Percentiles rank a stretch among this genome's conserved stretches.
These are phyloP conservation scores for Phanerochaete carnosa DNA, from an alignment of 768 basidiomycete species.

Conservation along the genomic window DNA sequence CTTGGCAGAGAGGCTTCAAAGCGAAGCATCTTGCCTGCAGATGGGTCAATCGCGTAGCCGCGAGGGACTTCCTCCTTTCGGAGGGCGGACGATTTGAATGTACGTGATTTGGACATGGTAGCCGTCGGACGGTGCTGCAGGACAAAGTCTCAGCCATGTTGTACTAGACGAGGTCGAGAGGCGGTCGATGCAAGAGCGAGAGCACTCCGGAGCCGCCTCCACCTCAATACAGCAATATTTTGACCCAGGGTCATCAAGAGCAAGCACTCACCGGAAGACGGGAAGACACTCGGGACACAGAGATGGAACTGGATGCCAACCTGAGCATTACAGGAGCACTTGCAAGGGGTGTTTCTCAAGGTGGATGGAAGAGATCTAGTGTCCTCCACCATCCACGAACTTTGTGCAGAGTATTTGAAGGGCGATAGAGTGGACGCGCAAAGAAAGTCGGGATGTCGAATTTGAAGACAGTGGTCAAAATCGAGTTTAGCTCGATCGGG, in stretches of 20 bases:
- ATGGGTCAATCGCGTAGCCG: constrained; percentile 51
- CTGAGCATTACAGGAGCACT: constrained; percentile 8
- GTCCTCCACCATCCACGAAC: constrained; percentile 4
- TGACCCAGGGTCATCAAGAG: neutral
- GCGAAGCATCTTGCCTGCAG: constrained; percentile 66
- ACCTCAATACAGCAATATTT: neutral
- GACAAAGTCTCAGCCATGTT: neutral
- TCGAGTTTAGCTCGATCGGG: constrained; percentile 6
- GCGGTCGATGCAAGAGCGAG: neutral
- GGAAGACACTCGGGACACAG: constrained; percentile 4
- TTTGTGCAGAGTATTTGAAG: constrained; percentile 2
- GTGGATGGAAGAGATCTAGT: neutral
- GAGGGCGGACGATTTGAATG: constrained; percentile 29
- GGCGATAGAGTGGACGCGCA: constrained; percentile 12
- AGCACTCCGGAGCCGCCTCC: neutral
- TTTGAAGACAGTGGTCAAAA: constrained; percentile 9
- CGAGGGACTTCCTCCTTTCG: constrained; percentile 33
- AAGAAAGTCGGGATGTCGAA: neutral
- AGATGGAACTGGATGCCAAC: constrained; percentile 7
- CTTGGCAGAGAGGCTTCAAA: constrained; percentile 69
- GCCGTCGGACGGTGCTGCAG: neutral
- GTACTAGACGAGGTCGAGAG: neutral
- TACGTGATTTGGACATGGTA: neutral
- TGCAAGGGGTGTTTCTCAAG: neutral
- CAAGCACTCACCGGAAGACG: constrained; percentile 10